Evolutionary conservation across 1,139 yeast genomes (phyloP).

Genomic region (Schwanniomyces etchellsii): DNA sequence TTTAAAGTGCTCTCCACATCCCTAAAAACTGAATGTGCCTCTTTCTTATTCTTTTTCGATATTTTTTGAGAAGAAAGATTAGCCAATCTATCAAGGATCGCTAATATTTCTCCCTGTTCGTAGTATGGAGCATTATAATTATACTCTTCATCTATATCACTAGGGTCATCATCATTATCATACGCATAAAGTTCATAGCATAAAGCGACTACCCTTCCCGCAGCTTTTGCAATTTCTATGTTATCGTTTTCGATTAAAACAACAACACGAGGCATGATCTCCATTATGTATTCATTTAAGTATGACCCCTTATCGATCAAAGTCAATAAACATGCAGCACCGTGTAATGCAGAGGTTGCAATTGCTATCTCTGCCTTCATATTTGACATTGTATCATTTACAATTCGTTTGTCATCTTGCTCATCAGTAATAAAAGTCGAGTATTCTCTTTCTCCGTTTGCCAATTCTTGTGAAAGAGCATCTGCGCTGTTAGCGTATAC

Average conservation of each 20-base stretch:
- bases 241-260: slow-evolving; percentile 35
- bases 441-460: slow-evolving; percentile 39
- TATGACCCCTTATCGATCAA: slow-evolving; percentile 33
- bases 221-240: slow-evolving; percentile 43
- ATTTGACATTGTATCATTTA: slow-evolving; percentile 28
- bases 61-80: slow-evolving; percentile 51
- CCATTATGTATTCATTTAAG: slow-evolving; percentile 38
- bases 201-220: slow-evolving; percentile 58
- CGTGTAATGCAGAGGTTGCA: slow-evolving; percentile 43
- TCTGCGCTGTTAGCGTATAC: slow-evolving; percentile 35
- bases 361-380: slow-evolving; percentile 33
- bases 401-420: slow-evolving; percentile 30
- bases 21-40: slow-evolving; percentile 56
- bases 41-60: slow-evolving; percentile 59
- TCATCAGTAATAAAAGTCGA: slow-evolving; percentile 34
- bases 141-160: slow-evolving; percentile 34
- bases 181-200: slow-evolving; percentile 56
- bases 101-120: slow-evolving; percentile 48
- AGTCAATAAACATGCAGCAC: slow-evolving; percentile 42
- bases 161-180: slow-evolving; percentile 25
- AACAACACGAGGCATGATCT: slow-evolving; percentile 31
- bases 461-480: slow-evolving; percentile 26
- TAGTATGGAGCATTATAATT: slow-evolving; percentile 51
- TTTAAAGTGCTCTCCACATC: slow-evolving; percentile 52
- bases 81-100: slow-evolving; percentile 40